Percentiles rank a stretch among this genome's conserved stretches.
These are phyloP conservation scores for Aegilops tauschii DNA, from an alignment of 176 grass and related monocot genomes.

Conservation along the genomic window DNA sequence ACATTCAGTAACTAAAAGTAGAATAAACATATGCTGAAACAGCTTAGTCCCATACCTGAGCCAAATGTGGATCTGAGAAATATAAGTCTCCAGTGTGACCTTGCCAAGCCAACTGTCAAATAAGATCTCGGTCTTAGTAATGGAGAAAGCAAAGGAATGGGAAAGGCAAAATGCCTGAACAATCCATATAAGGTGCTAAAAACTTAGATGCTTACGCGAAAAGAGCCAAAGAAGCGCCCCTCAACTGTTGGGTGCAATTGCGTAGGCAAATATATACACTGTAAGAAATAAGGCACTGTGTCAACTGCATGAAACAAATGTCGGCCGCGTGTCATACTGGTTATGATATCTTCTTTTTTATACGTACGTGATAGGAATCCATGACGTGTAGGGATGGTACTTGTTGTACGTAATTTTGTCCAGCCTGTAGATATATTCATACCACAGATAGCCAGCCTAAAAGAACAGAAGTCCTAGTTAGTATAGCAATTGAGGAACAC, in stretches of 20 bases:
- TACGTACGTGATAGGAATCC: slow-evolving; percentile 99
- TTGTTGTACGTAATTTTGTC: slow-evolving; percentile 97
- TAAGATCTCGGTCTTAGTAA: slow-evolving; percentile 8
- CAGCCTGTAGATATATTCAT: slow-evolving; percentile 97
- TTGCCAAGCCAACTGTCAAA: slow-evolving; percentile 92
- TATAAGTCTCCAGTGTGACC: slow-evolving; percentile 93
- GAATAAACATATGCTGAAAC: not conserved
- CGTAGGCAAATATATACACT: slow-evolving; percentile 90
- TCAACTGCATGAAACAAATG: slow-evolving; percentile 25
- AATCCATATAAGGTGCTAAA: not conserved
- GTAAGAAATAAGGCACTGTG: slow-evolving; percentile 32
- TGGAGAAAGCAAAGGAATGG: not conserved
- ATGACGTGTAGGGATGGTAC: slow-evolving; percentile 98
- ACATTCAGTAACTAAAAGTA: not conserved
- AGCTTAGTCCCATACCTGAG: slow-evolving; percentile 50
- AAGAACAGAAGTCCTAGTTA: slow-evolving; percentile 29
- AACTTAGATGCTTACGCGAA: slow-evolving; percentile 63
- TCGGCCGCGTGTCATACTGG: not conserved
- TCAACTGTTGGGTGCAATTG: slow-evolving; percentile 88
- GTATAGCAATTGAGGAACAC: not conserved
- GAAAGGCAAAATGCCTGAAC: not conserved
- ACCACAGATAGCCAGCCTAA: slow-evolving; percentile 88
- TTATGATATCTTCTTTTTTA: not conserved
- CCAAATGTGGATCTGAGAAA: slow-evolving; percentile 98
- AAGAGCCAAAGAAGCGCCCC: slow-evolving; percentile 74